Percentiles rank a stretch among this genome's conserved stretches.
Evolutionary conservation across 306 rosid species (phyloP).

Genomic region (Gillenia trifoliata): DNA sequence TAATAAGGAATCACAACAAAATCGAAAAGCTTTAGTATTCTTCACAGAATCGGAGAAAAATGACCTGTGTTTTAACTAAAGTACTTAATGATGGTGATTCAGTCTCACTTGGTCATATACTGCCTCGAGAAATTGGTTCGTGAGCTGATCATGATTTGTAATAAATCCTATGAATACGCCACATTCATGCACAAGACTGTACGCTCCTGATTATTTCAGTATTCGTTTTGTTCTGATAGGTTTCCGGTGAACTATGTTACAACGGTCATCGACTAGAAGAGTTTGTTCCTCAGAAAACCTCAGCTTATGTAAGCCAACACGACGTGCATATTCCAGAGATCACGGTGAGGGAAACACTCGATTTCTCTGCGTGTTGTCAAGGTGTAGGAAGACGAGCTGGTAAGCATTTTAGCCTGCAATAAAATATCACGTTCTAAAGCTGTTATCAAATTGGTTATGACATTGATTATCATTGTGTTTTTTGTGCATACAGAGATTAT

Average conservation of each 20-base stretch:
- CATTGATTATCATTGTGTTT: background rate
- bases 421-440: background rate
- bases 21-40: no score
- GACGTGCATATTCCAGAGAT: slow-evolving; percentile 70
- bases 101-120: no score
- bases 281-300: slow-evolving; percentile 60
- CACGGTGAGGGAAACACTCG: slow-evolving; percentile 76
- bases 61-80: no score
- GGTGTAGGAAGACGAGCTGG: slow-evolving; percentile 63
- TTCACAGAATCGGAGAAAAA: no score
- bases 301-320: slow-evolving; percentile 71
- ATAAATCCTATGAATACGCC: no score
- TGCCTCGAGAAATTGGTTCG: no score
- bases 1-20: no score
- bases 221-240: slow-evolving; percentile 23
- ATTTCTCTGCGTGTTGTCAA: slow-evolving; percentile 68
- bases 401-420: slow-evolving; percentile 11
- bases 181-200: background rate
- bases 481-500: slow-evolving; percentile 41
- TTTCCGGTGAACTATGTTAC: slow-evolving; percentile 46
- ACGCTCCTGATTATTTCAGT: background rate
- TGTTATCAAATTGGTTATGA: background rate
- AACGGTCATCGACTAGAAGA: slow-evolving; percentile 53
- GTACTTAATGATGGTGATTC: no score
- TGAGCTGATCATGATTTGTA: no score